Percentiles rank a stretch among this genome's conserved stretches.
phyloP scores from a whole-genome alignment of 2,329 filamentous ascomycete genomes.

The Phaeosphaeria sp. region DNA sequence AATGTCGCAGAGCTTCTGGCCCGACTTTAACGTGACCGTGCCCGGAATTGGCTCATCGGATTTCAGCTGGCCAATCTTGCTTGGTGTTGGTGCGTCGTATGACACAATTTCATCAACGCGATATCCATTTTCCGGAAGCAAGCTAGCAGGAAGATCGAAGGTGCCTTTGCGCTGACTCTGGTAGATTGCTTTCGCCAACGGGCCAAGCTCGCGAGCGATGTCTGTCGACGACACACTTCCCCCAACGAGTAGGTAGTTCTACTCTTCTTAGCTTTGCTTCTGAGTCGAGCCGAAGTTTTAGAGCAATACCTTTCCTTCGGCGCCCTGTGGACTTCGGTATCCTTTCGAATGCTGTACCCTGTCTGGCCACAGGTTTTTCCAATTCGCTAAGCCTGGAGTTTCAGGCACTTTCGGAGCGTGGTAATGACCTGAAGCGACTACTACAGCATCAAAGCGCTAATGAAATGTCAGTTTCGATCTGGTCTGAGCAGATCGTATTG shows the following conservation, averaged over 20 bases:
- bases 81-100: constrained; percentile 48
- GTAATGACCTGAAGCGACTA: constrained; percentile 64
- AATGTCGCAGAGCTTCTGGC: constrained; percentile 60
- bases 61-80: background rate
- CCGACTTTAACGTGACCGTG: constrained; percentile 61
- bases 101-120: constrained; percentile 61
- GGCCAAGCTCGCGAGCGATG: constrained; percentile 60
- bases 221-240: constrained; percentile 63
- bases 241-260: constrained; percentile 64
- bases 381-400: constrained; percentile 55
- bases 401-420: constrained; percentile 59
- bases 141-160: constrained; percentile 63
- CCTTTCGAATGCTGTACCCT: constrained; percentile 60
- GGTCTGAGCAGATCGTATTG: accelerated
- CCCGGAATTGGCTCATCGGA: constrained; percentile 56
- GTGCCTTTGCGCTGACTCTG: constrained; percentile 66
- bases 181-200: constrained; percentile 54
- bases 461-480: background rate
- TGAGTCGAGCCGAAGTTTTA: background rate
- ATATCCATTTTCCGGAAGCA: constrained; percentile 62
- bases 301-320: constrained; percentile 60
- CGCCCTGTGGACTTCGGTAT: constrained; percentile 55
- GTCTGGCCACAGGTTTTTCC: constrained; percentile 55
- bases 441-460: constrained; percentile 57
- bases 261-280: background rate